Percentiles rank a stretch among this genome's conserved stretches.
Conservation (phyloP, 2,329 filamentous ascomycete genomes). For the Fusarium oligoseptatum region DNA sequence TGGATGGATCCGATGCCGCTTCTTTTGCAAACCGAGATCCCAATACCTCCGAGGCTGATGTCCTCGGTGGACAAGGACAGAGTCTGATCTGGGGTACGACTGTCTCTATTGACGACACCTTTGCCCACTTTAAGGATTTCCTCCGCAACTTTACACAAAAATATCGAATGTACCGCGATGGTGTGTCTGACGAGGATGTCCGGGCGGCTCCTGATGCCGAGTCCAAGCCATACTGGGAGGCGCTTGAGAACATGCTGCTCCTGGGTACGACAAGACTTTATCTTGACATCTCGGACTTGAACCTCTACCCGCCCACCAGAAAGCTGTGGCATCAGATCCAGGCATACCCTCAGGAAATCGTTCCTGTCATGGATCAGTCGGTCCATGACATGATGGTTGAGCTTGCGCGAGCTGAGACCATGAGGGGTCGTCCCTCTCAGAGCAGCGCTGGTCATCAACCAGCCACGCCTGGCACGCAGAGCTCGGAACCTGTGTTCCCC, state of each 20-base stretch:
- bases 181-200: conserved; percentile 82
- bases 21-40: conserved; percentile 77
- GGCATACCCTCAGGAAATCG: conserved; percentile 94
- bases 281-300: conserved; percentile 88
- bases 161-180: conserved; percentile 92
- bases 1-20: conserved; percentile 68
- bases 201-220: conserved; percentile 77
- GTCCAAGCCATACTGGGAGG: conserved; percentile 84
- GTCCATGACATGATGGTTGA: conserved; percentile 95
- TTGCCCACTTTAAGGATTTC: conserved; percentile 91
- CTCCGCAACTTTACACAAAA: conserved; percentile 91
- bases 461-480: conserved; percentile 64
- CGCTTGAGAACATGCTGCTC: conserved; percentile 91
- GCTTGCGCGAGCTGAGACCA: conserved; percentile 83
- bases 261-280: conserved; percentile 88
- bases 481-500: conserved; percentile 82
- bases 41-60: conserved; percentile 91
- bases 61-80: conserved; percentile 83
- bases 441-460: conserved; percentile 63
- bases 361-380: conserved; percentile 95
- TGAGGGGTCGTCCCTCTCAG: conserved; percentile 74
- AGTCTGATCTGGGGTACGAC: conserved; percentile 98
- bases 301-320: conserved; percentile 89
- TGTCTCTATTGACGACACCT: conserved; percentile 91
- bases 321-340: conserved; percentile 97